These are phyloP conservation scores for Saccharomycopsis hybrid DNA, from an alignment of 1,139 yeast genomes.

Conservation along the genomic window DNA sequence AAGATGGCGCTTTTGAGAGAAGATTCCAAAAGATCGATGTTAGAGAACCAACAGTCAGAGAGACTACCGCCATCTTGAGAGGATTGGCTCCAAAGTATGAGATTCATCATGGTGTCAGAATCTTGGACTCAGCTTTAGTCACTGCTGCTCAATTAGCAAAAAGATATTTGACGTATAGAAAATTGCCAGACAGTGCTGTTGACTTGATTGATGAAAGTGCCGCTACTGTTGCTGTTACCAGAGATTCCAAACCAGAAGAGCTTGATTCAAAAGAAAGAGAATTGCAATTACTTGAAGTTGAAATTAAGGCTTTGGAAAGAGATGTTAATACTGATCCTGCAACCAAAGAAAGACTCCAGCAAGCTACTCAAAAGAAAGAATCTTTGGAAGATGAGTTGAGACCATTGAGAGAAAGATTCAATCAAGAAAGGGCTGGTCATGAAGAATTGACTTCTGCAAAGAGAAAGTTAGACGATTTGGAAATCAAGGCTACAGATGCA, in stretches of 20 bases:
- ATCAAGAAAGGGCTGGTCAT: slow-evolving; percentile 86
- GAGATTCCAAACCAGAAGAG: slow-evolving; percentile 97
- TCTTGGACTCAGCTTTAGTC: slow-evolving; percentile 90
- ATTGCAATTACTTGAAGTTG: slow-evolving; percentile 85
- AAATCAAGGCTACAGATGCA: slow-evolving; percentile 89
- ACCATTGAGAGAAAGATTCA: slow-evolving; percentile 81
- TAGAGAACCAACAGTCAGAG: slow-evolving; percentile 86
- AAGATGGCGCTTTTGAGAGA: slow-evolving; percentile 98
- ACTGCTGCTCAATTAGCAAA: slow-evolving; percentile 94
- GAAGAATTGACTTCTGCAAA: slow-evolving; percentile 85
- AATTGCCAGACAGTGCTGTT: slow-evolving; percentile 96
- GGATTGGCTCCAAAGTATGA: slow-evolving; percentile 96
- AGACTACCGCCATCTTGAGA: slow-evolving; percentile 92
- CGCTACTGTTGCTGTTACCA: slow-evolving; percentile 95
- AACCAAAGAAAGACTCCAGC: slow-evolving; percentile 77
- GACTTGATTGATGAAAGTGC: slow-evolving; percentile 96
- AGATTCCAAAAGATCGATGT: slow-evolving; percentile 97
- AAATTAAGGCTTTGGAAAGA: slow-evolving; percentile 93
- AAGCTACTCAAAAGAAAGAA: slow-evolving; percentile 75
- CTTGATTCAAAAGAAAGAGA: slow-evolving; percentile 90
- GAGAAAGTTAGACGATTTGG: slow-evolving; percentile 86
- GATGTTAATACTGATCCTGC: slow-evolving; percentile 85
- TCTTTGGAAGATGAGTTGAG: slow-evolving; percentile 76
- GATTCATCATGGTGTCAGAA: slow-evolving; percentile 96
- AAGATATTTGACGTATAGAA: slow-evolving; percentile 89